Evolutionary conservation across 805 yeast genomes (phyloP), one percentile per base, ranked within the genome.

Genomic region (Nakazawaea ishiwadae): DNA sequence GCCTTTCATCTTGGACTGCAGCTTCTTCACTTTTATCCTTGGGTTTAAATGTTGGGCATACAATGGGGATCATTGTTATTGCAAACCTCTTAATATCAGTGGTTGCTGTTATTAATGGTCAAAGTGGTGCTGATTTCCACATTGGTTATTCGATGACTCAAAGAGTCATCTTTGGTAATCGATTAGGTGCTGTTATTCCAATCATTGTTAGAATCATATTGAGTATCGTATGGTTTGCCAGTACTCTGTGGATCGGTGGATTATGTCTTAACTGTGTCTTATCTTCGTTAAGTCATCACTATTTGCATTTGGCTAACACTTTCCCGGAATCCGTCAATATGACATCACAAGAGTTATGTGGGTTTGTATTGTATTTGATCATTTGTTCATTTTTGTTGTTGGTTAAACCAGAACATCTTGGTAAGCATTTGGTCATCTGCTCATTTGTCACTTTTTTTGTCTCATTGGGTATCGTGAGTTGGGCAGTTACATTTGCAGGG

Each of bases 71-170:
- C 14, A 58, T 60, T 34, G 58, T 65, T 31, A 47, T 72, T 11
- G 75, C 73, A 35, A 73, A 72, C 54, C 48, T 66, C 5, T 42
- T 72, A 4, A 66, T 73, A 4, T 53, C 66, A 32, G 17, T 56
- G 4, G 21, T 37, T 15, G 41, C 45, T 10, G 35, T 42, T 4
- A 7, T 37, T 10, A 42, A 42, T 16, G 45, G 45, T 21, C 45
- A 42, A 28, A 31, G 27, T 12, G 63, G 62, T 21, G 45, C 50
- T 3, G 50, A 57, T 21, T 59, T 48, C 43, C 61, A 56, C 41
- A 65, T 71, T 32, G 76, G 76, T 8, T 71, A 60, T 48, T 68
- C 78, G 1, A 40, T 71, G 16, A 58, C 68, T 6, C 75, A 68
- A 48, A 55, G 78, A 51, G 59, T 70, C 23, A 63, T 66, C 2